Percentiles rank a stretch among this genome's conserved stretches.
These are phyloP conservation scores for Mallotus japonicus DNA, from an alignment of 441 rosid genomes.

Conservation along the genomic window DNA sequence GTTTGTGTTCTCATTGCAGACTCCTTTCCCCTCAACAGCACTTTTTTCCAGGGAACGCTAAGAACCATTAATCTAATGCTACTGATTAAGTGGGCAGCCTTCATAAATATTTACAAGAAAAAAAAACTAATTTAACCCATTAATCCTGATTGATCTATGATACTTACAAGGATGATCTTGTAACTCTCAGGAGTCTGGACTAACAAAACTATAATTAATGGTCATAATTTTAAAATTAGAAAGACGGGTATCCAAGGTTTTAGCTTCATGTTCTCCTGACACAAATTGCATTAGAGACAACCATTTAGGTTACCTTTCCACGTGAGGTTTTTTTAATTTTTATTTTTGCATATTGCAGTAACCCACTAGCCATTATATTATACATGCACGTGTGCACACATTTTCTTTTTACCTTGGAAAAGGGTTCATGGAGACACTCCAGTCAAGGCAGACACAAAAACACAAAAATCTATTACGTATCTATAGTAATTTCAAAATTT, in stretches of 20 bases:
- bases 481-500: no score
- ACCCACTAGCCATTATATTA: background rate
- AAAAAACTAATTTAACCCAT: background rate
- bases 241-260: constrained; percentile 52
- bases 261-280: constrained; percentile 49
- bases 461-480: no score
- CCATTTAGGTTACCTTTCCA: constrained; percentile 43
- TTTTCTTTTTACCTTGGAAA: constrained; percentile 19
- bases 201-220: background rate
- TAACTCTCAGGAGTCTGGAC: background rate
- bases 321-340: constrained; percentile 37
- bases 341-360: no score
- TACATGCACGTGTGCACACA: constrained; percentile 48
- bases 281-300: constrained; percentile 48
- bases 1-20: background rate
- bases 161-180: background rate
- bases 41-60: background rate
- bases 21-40: background rate
- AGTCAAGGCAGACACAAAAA: background rate
- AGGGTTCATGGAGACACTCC: background rate
- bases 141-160: background rate
- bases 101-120: no score
- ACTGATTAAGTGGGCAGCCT: background rate
- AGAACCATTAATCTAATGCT: background rate
- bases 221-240: constrained; percentile 25